Conservation (phyloP, 257 asterid species). For the Lycium ferocissimum region DNA sequence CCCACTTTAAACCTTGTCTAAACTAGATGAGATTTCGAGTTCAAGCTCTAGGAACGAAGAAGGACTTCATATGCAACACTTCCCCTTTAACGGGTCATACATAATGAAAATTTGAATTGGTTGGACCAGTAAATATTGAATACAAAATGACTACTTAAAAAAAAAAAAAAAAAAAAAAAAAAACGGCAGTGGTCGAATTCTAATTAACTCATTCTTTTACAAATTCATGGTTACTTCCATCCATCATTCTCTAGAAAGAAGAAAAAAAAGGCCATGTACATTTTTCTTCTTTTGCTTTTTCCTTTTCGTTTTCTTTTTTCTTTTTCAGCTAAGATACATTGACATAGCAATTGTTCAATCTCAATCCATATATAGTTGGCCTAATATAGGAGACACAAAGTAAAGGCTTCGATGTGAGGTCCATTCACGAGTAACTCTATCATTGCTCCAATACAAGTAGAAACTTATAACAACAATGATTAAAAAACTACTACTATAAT, state of each 20-base stretch:
- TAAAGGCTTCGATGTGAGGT: constrained; percentile 38
- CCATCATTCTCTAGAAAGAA: constrained; percentile 16
- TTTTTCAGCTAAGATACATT: background rate
- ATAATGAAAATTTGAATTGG: background rate
- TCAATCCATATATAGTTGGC: constrained; percentile 24
- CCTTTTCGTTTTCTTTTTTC: background rate
- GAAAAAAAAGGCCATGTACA: background rate
- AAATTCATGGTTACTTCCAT: background rate
- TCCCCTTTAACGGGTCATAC: background rate
- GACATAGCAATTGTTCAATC: background rate
- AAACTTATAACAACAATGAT: constrained; percentile 10
- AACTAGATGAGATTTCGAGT: background rate
- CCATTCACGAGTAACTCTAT: constrained; percentile 55
- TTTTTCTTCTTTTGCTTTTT: background rate
- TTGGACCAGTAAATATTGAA: background rate
- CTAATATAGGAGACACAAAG: constrained; percentile 36
- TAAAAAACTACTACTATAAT: background rate
- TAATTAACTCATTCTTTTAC: background rate
- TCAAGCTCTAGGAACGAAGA: background rate
- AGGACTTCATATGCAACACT: background rate
- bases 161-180: background rate
- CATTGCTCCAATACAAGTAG: constrained; percentile 40
- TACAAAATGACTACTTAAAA: background rate
- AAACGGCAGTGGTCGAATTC: background rate
- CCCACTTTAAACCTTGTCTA: background rate